These are phyloP conservation scores for Xanthoceras sorbifolium DNA, from an alignment of 345 rosid genomes.

Conservation along the genomic window DNA sequence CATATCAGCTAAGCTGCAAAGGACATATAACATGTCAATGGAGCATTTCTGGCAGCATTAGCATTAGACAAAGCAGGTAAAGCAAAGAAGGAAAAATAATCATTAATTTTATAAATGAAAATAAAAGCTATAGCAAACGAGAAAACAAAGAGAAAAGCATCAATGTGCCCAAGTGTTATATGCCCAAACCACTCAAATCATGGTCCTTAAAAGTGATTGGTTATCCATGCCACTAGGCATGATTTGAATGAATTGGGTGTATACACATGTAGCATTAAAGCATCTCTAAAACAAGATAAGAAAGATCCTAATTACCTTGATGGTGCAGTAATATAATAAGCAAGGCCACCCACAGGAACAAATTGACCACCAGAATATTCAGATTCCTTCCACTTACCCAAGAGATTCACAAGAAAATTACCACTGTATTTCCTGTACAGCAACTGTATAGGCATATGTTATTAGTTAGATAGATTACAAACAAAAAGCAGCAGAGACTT, in stretches of 20 bases:
- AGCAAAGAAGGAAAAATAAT: not conserved
- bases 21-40: not conserved
- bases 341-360: conserved; percentile 78
- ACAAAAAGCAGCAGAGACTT: not conserved
- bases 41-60: not conserved
- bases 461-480: not conserved
- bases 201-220: not conserved
- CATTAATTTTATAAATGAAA: not conserved
- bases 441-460: conserved; percentile 44
- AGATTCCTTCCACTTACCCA: conserved; percentile 88
- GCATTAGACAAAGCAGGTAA: not conserved
- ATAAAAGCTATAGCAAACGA: not conserved
- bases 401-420: conserved; percentile 74
- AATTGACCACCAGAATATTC: conserved; percentile 78
- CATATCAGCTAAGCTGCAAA: conserved; percentile 82
- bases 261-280: no score
- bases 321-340: conserved; percentile 83
- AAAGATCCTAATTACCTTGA: conserved; percentile 48
- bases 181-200: not conserved
- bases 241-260: not conserved
- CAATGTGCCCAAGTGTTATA: not conserved
- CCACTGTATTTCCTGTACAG: conserved; percentile 77
- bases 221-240: not conserved
- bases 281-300: not conserved
- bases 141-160: not conserved